Evolutionary conservation across 495 filamentous ascomycete genomes (phyloP).

Genomic region (Peziza echinospora): DNA sequence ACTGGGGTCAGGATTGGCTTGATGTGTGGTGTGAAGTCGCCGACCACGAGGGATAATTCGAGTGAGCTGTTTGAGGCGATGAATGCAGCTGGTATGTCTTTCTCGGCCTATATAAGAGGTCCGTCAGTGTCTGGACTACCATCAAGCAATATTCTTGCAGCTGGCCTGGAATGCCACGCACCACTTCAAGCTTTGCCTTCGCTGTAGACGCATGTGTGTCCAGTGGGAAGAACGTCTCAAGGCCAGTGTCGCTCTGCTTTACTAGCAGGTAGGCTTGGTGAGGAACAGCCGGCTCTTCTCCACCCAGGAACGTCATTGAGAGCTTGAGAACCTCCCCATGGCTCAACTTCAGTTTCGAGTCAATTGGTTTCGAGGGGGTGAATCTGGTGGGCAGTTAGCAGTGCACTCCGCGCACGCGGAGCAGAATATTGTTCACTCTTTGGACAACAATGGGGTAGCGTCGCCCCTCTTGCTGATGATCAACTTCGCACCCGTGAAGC

Average conservation of each 20-base stretch:
- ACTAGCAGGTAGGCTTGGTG: slow-evolving; percentile 85
- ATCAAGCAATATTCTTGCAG: no score
- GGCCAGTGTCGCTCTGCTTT: slow-evolving; percentile 44
- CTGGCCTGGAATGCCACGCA: slow-evolving; percentile 24
- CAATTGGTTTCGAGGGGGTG: slow-evolving; percentile 36
- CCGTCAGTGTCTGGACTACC: no score
- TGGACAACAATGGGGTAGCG: no score
- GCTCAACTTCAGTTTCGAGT: slow-evolving; percentile 41
- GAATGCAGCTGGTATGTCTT: slow-evolving; percentile 74
- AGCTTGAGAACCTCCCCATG: slow-evolving; percentile 59
- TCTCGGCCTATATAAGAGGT: slow-evolving; percentile 43
- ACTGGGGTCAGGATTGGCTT: background rate
- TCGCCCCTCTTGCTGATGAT: no score
- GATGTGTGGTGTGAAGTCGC: slow-evolving; percentile 47
- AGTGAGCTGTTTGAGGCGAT: slow-evolving; percentile 43
- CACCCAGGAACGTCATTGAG: slow-evolving; percentile 57
- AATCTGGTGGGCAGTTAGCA: slow-evolving; percentile 36
- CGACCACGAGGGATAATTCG: slow-evolving; percentile 58
- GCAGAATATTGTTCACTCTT: no score
- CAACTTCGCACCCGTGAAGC: no score
- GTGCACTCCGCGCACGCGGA: no score
- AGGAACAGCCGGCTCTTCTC: slow-evolving; percentile 52
- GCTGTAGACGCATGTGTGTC: slow-evolving; percentile 52
- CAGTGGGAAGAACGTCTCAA: slow-evolving; percentile 80
- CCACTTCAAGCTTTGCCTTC: slow-evolving; percentile 45